Conservation (phyloP, 495 filamentous ascomycete species). For the Penicillium argentinense region DNA sequence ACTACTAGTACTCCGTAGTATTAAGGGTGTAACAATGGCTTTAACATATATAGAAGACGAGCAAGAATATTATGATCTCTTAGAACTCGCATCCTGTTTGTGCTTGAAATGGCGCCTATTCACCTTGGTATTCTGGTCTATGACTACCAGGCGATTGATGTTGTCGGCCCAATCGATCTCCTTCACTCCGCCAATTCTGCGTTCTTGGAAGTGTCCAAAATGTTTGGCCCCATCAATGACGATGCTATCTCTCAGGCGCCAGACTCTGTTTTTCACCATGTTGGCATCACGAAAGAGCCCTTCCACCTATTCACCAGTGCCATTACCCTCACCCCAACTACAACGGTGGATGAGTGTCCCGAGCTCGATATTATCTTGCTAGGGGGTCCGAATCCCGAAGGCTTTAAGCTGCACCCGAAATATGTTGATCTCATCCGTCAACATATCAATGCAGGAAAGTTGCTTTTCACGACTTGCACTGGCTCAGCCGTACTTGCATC, state of each 20-base stretch:
- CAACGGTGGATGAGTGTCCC: slow-evolving; percentile 25
- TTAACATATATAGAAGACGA: too few relatives aligned
- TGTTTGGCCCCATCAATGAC: slow-evolving; percentile 8
- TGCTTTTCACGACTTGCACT: slow-evolving; percentile 28
- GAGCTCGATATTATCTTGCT: slow-evolving; percentile 30
- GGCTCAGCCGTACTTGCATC: slow-evolving; percentile 23
- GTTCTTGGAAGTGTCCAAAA: slow-evolving; percentile 8
- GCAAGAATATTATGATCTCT: too few relatives aligned
- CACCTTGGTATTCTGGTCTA: slow-evolving; percentile 25
- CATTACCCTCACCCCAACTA: slow-evolving; percentile 24
- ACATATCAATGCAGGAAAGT: slow-evolving; percentile 26
- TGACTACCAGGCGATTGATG: slow-evolving; percentile 33
- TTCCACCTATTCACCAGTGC: slow-evolving; percentile 18
- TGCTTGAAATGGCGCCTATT: slow-evolving; percentile 29
- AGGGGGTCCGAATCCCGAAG: slow-evolving; percentile 17
- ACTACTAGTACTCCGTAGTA: too few relatives aligned
- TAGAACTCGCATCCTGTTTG: too few relatives aligned
- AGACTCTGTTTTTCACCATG: slow-evolving; percentile 32
- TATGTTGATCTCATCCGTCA: slow-evolving; percentile 21
- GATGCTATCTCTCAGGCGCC: slow-evolving; percentile 18
- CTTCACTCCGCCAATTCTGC: slow-evolving; percentile 24
- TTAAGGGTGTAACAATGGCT: too few relatives aligned
- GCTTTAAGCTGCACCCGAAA: slow-evolving; percentile 14
- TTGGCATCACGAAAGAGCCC: slow-evolving; percentile 29
- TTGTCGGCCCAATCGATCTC: slow-evolving; percentile 33